Evolutionary conservation across 768 basidiomycete genomes (phyloP).

Genomic region (Clitopilus passeckerianus): DNA sequence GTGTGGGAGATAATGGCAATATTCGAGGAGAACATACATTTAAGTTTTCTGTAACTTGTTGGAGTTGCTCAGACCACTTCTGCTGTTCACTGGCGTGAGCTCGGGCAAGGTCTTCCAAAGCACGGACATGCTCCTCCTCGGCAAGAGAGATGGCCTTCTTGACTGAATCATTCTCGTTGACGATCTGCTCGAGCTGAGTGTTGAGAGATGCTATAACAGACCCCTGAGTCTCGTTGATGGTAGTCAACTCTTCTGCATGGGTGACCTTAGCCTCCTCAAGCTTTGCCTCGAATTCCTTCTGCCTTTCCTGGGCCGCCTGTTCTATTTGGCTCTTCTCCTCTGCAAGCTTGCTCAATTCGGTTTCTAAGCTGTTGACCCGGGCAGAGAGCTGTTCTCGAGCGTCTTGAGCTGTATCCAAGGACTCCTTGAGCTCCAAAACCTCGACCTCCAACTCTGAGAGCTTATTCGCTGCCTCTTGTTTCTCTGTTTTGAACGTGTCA

Average conservation of each 20-base stretch:
- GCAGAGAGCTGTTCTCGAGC: slow-evolving; percentile 39
- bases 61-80: slow-evolving; percentile 51
- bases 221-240: slow-evolving; percentile 37
- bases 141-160: slow-evolving; percentile 38
- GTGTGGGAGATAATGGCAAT: slow-evolving; percentile 4
- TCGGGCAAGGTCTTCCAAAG: slow-evolving; percentile 50
- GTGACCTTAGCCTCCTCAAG: slow-evolving; percentile 33
- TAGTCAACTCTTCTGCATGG: slow-evolving; percentile 43
- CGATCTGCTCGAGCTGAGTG: slow-evolving; percentile 36
- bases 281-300: slow-evolving; percentile 34
- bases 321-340: slow-evolving; percentile 42
- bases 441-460: slow-evolving; percentile 82
- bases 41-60: slow-evolving; percentile 54
- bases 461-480: slow-evolving; percentile 65
- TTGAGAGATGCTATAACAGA: slow-evolving; percentile 39
- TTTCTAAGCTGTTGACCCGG: slow-evolving; percentile 47
- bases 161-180: slow-evolving; percentile 43
- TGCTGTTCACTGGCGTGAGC: slow-evolving; percentile 43
- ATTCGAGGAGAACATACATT: slow-evolving; percentile 43
- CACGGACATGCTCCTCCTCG: slow-evolving; percentile 39
- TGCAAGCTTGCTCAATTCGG: slow-evolving; percentile 43
- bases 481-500: slow-evolving; percentile 50
- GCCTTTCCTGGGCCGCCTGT: slow-evolving; percentile 42
- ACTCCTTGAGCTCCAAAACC: slow-evolving; percentile 71
- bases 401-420: slow-evolving; percentile 61